Evolutionary conservation across 345 rosid genomes (phyloP).

Genomic region (Hibiscus tridactylites): DNA sequence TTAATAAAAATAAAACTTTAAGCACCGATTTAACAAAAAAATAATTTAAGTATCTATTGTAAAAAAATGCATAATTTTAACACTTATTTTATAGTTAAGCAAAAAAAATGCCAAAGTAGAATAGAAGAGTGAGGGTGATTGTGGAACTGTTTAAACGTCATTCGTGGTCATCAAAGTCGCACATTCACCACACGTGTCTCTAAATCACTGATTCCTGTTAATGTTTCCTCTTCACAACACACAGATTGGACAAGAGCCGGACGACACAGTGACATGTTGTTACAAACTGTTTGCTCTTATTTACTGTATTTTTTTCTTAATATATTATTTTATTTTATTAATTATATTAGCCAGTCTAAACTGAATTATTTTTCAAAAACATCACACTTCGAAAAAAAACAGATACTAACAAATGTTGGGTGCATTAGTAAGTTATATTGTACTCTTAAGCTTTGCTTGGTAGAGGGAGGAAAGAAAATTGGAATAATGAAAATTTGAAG

Average conservation of each 20-base stretch:
- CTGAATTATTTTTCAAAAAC: too few relatives aligned
- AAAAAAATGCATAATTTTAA: too few relatives aligned
- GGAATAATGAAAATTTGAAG: too few relatives aligned
- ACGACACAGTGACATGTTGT: constrained; percentile 49
- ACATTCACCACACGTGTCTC: constrained; percentile 24
- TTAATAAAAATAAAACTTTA: too few relatives aligned
- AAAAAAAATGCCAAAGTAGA: too few relatives aligned
- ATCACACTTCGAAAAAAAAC: constrained; percentile 15
- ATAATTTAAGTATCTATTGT: too few relatives aligned
- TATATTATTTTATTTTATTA: background rate
- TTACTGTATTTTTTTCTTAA: background rate
- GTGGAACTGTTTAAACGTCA: constrained; percentile 18
- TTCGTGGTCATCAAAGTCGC: constrained; percentile 3
- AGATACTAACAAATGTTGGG: too few relatives aligned
- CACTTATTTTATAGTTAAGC: too few relatives aligned
- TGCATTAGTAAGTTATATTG: too few relatives aligned
- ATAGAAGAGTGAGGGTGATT: background rate
- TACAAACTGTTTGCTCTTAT: background rate
- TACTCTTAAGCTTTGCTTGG: too few relatives aligned
- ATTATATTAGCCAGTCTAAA: background rate
- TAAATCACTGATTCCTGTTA: background rate
- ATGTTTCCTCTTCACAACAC: constrained; percentile 42
- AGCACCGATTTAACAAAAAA: too few relatives aligned
- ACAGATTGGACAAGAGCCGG: constrained; percentile 45
- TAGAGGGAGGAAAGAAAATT: too few relatives aligned